Evolutionary conservation across 371 early-diverging fungal genomes (phyloP).

Genomic region (Zopfochytrium polystomum): DNA sequence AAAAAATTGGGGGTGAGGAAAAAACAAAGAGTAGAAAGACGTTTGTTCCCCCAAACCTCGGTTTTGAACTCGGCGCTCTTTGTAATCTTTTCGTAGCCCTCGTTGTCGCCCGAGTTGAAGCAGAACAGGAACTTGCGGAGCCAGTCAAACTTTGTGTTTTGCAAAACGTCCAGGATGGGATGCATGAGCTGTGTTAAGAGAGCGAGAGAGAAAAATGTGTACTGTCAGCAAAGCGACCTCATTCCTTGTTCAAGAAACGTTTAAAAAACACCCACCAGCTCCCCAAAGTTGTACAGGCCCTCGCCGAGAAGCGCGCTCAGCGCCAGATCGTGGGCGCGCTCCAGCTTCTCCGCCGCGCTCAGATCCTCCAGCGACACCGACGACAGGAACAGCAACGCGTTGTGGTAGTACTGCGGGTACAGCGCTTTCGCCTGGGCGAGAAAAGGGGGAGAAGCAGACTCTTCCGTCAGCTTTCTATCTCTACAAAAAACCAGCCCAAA

Average conservation of each 20-base stretch:
- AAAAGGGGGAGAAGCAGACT: neutral
- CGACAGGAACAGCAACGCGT: slow-evolving; percentile 86
- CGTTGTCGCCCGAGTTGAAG: slow-evolving; percentile 94
- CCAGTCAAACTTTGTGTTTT: slow-evolving; percentile 82
- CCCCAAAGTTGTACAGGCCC: slow-evolving; percentile 97
- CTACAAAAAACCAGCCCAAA: slow-evolving; percentile 4
- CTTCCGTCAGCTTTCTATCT: neutral
- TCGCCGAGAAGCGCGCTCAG: slow-evolving; percentile 91
- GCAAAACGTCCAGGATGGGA: slow-evolving; percentile 81
- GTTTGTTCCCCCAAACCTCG: too few species aligned
- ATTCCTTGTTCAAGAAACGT: neutral
- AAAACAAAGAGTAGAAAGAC: neutral
- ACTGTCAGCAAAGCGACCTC: slow-evolving; percentile 10
- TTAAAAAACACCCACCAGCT: slow-evolving; percentile 66
- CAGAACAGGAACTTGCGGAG: slow-evolving; percentile 76
- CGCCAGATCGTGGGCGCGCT: slow-evolving; percentile 88
- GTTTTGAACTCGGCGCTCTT: slow-evolving; percentile 62
- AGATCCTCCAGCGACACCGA: slow-evolving; percentile 84
- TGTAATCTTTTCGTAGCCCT: slow-evolving; percentile 78
- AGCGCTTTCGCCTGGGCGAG: slow-evolving; percentile 70
- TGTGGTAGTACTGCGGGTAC: slow-evolving; percentile 92
- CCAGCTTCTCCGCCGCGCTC: slow-evolving; percentile 64
- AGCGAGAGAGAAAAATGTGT: too few species aligned
- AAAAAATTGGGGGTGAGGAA: neutral
- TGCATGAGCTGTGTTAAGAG: slow-evolving; percentile 80